Conservation (phyloP, 2,329 filamentous ascomycete species). For the Phyllachora maydis region DNA sequence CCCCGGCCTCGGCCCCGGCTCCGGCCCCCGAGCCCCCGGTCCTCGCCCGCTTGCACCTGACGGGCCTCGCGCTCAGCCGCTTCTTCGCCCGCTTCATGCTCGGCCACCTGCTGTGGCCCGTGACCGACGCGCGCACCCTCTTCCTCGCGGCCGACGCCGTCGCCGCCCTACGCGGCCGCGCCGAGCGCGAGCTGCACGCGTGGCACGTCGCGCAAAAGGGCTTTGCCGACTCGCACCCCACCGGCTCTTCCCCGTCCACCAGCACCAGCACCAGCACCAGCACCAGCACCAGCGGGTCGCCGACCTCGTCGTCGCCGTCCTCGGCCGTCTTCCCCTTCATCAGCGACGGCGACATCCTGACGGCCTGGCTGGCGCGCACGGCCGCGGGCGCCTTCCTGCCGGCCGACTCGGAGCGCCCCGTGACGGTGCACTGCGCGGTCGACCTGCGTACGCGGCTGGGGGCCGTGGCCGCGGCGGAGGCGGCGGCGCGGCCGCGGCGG, state of each 20-base stretch:
- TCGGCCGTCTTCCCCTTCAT: slow-evolving; percentile 15
- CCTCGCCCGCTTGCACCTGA: slow-evolving; percentile 1
- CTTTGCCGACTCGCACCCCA: no score
- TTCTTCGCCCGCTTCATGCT: not conserved
- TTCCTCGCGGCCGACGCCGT: slow-evolving; percentile 14
- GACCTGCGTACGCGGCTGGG: slow-evolving; percentile 10
- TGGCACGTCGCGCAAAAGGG: not conserved
- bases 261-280: no score
- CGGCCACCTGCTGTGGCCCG: not conserved
- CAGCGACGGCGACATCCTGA: slow-evolving; percentile 20
- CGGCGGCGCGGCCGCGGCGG: no score
- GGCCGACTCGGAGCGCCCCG: slow-evolving; percentile 3
- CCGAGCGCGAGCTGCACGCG: slow-evolving; percentile 9
- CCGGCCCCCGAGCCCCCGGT: slow-evolving; percentile 4
- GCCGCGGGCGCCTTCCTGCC: slow-evolving; percentile 6
- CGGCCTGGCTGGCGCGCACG: slow-evolving; percentile 13
- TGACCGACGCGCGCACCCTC: slow-evolving; percentile 12
- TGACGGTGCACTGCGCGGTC: slow-evolving; percentile 8
- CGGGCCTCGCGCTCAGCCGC: not conserved
- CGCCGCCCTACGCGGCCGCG: slow-evolving; percentile 9
- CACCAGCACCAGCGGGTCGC: no score
- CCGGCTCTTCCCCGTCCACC: no score
- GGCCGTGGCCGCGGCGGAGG: slow-evolving; percentile 2
- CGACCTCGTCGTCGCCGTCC: slow-evolving; percentile 2
- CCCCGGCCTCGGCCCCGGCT: slow-evolving; percentile 3